These are phyloP conservation scores for Narthecium ossifragum DNA, from an alignment of 106 monocot genomes.

Conservation along the genomic window DNA sequence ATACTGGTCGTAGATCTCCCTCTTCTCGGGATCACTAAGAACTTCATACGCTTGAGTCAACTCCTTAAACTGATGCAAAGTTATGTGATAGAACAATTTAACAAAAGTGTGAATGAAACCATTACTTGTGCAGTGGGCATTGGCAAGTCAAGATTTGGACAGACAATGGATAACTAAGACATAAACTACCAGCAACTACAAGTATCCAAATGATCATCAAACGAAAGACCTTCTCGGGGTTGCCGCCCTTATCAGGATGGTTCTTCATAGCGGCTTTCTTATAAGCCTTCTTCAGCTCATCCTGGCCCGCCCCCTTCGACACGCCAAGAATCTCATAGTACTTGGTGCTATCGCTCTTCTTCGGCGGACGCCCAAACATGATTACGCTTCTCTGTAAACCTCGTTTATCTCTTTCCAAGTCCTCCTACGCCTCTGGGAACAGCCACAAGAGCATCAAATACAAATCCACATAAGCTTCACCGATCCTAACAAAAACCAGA, in stretches of 20 bases:
- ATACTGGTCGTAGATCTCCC: constrained; percentile 55
- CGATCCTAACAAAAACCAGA: not conserved
- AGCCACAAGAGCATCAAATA: not conserved
- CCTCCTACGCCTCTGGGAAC: not conserved
- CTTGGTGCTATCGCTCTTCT: constrained; percentile 58
- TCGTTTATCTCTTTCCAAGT: too few relatives aligned
- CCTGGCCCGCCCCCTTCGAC: constrained; percentile 37
- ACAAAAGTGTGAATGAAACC: not conserved
- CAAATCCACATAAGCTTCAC: not conserved
- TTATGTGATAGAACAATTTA: not conserved
- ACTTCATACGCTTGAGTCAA: constrained; percentile 57
- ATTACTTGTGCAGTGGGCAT: not conserved
- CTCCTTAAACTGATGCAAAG: constrained; percentile 42
- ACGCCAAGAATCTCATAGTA: constrained; percentile 68
- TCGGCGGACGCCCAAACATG: constrained; percentile 59
- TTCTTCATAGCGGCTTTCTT: constrained; percentile 69
- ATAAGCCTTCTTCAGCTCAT: constrained; percentile 81
- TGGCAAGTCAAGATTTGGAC: too few relatives aligned
- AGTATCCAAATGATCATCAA: not conserved
- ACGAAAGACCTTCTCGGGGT: constrained; percentile 65
- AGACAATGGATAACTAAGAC: too few relatives aligned
- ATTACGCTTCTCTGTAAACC: constrained; percentile 10
- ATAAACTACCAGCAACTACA: too few relatives aligned
- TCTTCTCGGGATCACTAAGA: constrained; percentile 59
- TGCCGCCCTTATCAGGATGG: constrained; percentile 83